Base-by-base conservation (phyloP, 2,329 filamentous ascomycete species). In the Xylaria digitata region DNA sequence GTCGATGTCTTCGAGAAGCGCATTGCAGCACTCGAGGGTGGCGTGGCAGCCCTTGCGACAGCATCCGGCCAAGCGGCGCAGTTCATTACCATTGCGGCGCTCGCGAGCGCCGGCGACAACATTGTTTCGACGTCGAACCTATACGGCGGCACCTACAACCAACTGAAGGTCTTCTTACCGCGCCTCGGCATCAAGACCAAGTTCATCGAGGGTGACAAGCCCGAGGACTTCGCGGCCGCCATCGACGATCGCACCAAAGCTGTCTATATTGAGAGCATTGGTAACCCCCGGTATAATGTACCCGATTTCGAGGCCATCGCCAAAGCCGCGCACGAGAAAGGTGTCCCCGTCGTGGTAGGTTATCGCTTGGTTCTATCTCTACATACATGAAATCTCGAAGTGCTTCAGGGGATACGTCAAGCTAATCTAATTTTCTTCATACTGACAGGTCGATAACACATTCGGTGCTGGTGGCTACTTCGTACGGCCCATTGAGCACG, bases 1-100 rank as follows among this genome's bases (percentile, higher is more conserved):
- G 91, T 95, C 73, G 95, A 96, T 80, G 95, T 98, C 32, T 95
- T 99, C 71, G 96, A 99, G 83, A 96, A 97, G 84, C 90, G 95
- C 68, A 92, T 97, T 57, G 94, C 95, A n/a, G 94, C 95, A 15
- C 89, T 98, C 4, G 96, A 99, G 82, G 95, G 94, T 37, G 96
- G 96, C 75, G 89, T 92, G 37, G 94, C 92, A 17, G 94, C 93
- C 50, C 87, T 97, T 32, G 94, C 93, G 6, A 87, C 94, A 48
- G 85, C 93, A 0, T 97, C 94, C 0, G 94, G 95, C 64, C 94
- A 97, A 80, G 88, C 92, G 2, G 95, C 95, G 1, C 94, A 97
- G 78, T 97, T 97, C 84, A 94, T 97, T 85, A 85, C 93, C 63
- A 90, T 97, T 75, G 85, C 89, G 26, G 90, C 94, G 6, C 89